Evolutionary conservation across 2,329 filamentous ascomycete species (phyloP), one percentile per base, ranked within the genome.

Genomic region (Claviceps sp.): DNA sequence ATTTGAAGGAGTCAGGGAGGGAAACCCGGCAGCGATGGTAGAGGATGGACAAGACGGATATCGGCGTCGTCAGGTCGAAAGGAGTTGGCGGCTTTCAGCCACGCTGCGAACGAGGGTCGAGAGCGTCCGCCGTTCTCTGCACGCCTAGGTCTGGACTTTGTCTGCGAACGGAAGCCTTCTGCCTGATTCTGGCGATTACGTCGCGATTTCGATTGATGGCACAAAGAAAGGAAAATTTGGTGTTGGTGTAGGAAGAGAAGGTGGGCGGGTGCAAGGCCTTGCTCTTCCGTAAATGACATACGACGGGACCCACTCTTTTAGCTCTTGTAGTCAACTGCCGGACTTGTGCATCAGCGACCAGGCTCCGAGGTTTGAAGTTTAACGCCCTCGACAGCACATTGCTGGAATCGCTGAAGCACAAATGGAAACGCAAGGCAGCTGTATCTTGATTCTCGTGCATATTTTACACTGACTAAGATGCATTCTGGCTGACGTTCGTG

Each of bases 221-320:
- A 16, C 18, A 14, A 18, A 22, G 30, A 38, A 44, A 20, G 18
- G 45, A 20, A 41, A 38, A 20, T 44, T 13, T 22, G 24, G 14
- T 47, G 38, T 18, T 37, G 43, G 14, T 34, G 37, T 18, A 37
- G 20, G 44, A 26, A n/a, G 40, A n/a, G 18, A 37, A 50, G 45
- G 45, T 46, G 30, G 30, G 30, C 9, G 9, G 30, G 9, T 34
- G 30, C 30, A 11, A 11, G 30, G 30, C 30, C 30, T 34, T 11
- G 30, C 30, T 34, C 30, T 48, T 44, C 20, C 50, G 50, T 47
- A 56, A 22, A 57, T 60, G 59, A 61, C 59, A 59, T 61, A 55
- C 44, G 42, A 13, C 13, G 16, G 16, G 30, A 26, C 46, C 52
- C 52, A 49, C 49, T 54, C 47, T 46, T 50, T 20, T 37, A 22